Percentiles rank a stretch among this genome's conserved stretches.
Evolutionary conservation across 1,284 basidiomycete genomes (phyloP).

Genomic region (Leucoagaricus sp.): DNA sequence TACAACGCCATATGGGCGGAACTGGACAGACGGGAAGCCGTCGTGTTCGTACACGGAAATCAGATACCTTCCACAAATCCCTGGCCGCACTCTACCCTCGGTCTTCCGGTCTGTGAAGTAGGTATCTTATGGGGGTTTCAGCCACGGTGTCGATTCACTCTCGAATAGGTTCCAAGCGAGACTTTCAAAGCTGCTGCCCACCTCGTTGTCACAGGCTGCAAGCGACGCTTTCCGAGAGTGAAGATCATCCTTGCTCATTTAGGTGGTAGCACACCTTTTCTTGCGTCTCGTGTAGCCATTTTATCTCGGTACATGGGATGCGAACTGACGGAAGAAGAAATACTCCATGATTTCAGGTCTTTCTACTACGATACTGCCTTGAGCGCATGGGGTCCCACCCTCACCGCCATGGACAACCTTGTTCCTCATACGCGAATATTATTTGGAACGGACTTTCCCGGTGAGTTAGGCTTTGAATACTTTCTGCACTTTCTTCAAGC

Average conservation of each 20-base stretch:
- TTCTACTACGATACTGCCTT: constrained; percentile 76
- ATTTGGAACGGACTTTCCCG: constrained; percentile 77
- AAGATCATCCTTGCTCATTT: constrained; percentile 71
- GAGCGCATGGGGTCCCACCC: constrained; percentile 51
- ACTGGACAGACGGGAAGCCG: constrained; percentile 53
- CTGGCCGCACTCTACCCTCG: constrained; percentile 59
- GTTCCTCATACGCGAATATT: constrained; percentile 50
- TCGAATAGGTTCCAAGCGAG: constrained; percentile 66
- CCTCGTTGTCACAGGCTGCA: constrained; percentile 68
- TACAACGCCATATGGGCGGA: constrained; percentile 70
- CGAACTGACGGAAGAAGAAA: constrained; percentile 54
- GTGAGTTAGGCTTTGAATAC: constrained; percentile 33
- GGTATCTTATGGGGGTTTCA: not conserved
- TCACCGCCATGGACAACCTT: constrained; percentile 51
- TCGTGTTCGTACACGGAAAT: constrained; percentile 71
- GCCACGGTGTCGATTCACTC: not conserved
- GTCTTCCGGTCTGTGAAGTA: constrained; percentile 70
- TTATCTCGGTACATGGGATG: constrained; percentile 71
- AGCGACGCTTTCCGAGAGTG: constrained; percentile 55
- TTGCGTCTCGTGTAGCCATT: constrained; percentile 66
- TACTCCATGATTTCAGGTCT: constrained; percentile 62
- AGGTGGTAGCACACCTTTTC: constrained; percentile 60
- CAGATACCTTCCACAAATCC: constrained; percentile 65
- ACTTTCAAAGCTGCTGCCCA: constrained; percentile 78
- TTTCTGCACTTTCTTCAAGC: not conserved